phyloP scores from a whole-genome alignment of 371 early-diverging fungal genomes.

The Zychaea mexicana region DNA sequence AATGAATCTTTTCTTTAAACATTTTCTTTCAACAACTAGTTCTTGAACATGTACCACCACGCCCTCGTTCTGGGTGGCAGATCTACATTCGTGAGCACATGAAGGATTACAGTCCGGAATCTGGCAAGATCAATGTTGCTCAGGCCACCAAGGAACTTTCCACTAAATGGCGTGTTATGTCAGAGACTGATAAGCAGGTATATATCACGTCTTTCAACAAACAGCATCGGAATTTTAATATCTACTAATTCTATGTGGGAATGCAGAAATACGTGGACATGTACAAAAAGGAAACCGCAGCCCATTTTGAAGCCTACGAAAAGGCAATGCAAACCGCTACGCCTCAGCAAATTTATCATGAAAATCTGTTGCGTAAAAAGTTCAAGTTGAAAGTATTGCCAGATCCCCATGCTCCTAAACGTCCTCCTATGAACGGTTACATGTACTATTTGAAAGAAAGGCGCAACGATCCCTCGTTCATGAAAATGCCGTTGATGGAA shows the following conservation, averaged over 20 bases:
- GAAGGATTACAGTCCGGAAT: conserved; percentile 20
- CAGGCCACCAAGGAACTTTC: conserved; percentile 23
- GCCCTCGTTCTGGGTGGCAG: conserved; percentile 55
- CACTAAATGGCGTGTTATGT: conserved; percentile 27
- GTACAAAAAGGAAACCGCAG: conserved; percentile 27
- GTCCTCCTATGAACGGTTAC: conserved; percentile 43
- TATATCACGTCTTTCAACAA: neutral
- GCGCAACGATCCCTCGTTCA: conserved; percentile 25
- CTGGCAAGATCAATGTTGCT: conserved; percentile 30
- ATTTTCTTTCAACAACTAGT: conserved; percentile 17
- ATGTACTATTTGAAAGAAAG: conserved; percentile 41
- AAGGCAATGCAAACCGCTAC: conserved; percentile 47
- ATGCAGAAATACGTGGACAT: conserved; percentile 33
- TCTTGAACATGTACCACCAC: conserved; percentile 41
- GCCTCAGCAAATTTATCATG: conserved; percentile 49
- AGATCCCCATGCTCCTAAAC: conserved; percentile 68
- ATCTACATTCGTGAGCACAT: conserved; percentile 47
- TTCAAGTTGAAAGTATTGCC: conserved; percentile 49
- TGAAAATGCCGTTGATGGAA: conserved; percentile 23
- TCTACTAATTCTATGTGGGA: neutral
- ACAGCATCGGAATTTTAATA: neutral
- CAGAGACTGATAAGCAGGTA: conserved; percentile 42
- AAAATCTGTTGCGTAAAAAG: conserved; percentile 51
- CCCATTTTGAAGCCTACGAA: conserved; percentile 28
- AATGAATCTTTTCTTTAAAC: neutral